Base-by-base conservation (phyloP, 177 flowering plant species). In the Telopea speciosissima region DNA sequence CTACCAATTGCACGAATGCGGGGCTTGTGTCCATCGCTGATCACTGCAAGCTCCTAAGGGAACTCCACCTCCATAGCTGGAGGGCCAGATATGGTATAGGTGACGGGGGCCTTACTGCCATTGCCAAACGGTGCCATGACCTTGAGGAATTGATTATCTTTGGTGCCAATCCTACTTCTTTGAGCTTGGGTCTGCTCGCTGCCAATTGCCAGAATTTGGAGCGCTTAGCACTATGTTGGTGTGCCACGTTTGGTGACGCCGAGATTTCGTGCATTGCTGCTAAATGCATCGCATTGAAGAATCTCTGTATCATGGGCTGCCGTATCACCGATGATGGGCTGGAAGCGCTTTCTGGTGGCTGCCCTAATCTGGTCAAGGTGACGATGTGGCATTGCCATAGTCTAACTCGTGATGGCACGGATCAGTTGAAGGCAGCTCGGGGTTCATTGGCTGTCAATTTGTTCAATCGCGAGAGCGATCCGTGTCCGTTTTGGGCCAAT, bases 61-160 rank as follows among this genome's bases (percentile, higher is more conserved):
- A 88, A 88, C 88, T 90, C 71, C 91, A 90, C 68, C 81, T 90
- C 52, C 92, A 92, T 76, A 96, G 96, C 13, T 92, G 96, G 92
- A 88, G 84, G 75, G 86, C 84, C 14, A 88, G n/a, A n/a, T n/a
- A 92, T 75, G 67, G 89, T 76, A 90, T 90, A 21, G 90, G 91
- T 0, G 94, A 92, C 60, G 94, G 85, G 64, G 90, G 91, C 59
- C 68, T 92, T 72, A 75, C 83, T 52, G 86, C 88, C 3, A 75
- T 92, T 14, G 92, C 89, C 5, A 84, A 82, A 69, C 78, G 83
- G 0, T 84, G 91, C 61, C 73, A 66, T 8, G 79, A 87, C 60
- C 77, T 92, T 36, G 89, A 85, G 68, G 97, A 92, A 58, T 80
- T 92, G 66, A 92, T 90, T 68, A 72, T 92, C 66, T 87, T 89